A percentile compares a stretch with the other conserved stretches of the same genome.
Conservation (phyloP, 306 rosid genomes). For the Quillaja saponaria region DNA sequence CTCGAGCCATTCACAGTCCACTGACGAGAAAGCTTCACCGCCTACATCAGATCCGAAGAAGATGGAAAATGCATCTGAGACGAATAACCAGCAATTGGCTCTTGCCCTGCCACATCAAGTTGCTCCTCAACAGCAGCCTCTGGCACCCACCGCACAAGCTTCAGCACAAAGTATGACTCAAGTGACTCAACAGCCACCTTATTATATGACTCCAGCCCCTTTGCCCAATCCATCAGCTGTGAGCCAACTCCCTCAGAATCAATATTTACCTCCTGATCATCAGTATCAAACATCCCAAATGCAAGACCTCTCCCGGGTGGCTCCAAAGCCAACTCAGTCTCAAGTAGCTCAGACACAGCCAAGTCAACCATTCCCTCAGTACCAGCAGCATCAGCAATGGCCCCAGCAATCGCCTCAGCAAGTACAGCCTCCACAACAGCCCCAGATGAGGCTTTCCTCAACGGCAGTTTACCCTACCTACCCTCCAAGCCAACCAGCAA, state of each 20-base stretch:
- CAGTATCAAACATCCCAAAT: constrained; percentile 67
- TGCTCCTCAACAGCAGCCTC: constrained; percentile 55
- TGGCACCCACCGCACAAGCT: constrained; percentile 53
- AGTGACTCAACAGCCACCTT: constrained; percentile 62
- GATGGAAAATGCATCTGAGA: constrained; percentile 59
- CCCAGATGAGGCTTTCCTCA: constrained; percentile 65
- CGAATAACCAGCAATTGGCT: constrained; percentile 82
- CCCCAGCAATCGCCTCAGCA: constrained; percentile 45
- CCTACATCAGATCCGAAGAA: constrained; percentile 56
- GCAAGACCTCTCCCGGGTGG: constrained; percentile 58
- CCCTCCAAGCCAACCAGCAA: constrained; percentile 61
- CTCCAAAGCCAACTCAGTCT: constrained; percentile 61
- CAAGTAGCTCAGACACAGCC: constrained; percentile 63
- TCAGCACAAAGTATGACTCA: constrained; percentile 58
- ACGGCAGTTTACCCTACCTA: constrained; percentile 62
- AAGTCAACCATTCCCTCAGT: constrained; percentile 70
- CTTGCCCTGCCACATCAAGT: constrained; percentile 86
- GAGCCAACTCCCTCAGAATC: constrained; percentile 64
- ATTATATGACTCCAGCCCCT: constrained; percentile 68
- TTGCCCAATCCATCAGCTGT: constrained; percentile 54
- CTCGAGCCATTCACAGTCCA: constrained; percentile 65
- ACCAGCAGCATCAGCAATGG: constrained; percentile 61
- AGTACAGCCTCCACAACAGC: constrained; percentile 61
- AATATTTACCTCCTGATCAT: constrained; percentile 64
- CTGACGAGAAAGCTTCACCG: constrained; percentile 73